phyloP scores from a whole-genome alignment of 176 grass and related monocot genomes.

The barley (Hordeum vulgare) region MorexV3_pseudomolecules_assembly NC_058520.1:488215114-488215613 shows the following conservation, averaged over 20 bases:
- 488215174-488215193: neutral
- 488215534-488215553: slow-evolving; percentile 89
- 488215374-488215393: neutral
- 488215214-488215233: neutral
- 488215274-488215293: no score
- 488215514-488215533: slow-evolving; percentile 84
- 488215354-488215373: neutral
- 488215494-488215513: slow-evolving; percentile 77
- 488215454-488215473: slow-evolving; percentile 70
- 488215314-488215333: neutral
- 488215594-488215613: slow-evolving; percentile 90
- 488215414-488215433: neutral
- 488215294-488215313: neutral
- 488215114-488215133: neutral
- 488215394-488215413: neutral
- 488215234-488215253: neutral
- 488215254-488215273: neutral
- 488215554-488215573: slow-evolving; percentile 55
- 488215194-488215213: neutral
- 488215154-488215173: neutral
- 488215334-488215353: neutral
- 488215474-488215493: slow-evolving; percentile 93
- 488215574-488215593: slow-evolving; percentile 57
- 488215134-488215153: neutral
- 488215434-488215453: slow-evolving; percentile 27